Conservation (phyloP, 83 land plant species). For the Thuja plicata region DNA sequence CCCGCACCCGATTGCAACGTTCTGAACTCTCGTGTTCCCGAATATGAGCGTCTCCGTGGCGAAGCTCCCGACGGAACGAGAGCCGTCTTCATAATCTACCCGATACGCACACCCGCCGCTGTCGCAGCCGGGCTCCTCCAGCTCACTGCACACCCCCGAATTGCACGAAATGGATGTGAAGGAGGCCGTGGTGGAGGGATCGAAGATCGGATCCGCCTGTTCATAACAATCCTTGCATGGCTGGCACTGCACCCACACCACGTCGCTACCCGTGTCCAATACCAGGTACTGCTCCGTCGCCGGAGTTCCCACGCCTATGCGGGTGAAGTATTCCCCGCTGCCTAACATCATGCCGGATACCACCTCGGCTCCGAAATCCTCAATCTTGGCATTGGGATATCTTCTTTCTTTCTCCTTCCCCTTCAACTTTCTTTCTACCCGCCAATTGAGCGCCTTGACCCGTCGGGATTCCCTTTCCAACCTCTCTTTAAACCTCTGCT, state of each 20-base stretch:
- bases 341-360: no score
- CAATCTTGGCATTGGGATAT: neutral
- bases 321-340: no score
- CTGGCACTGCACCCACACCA: constrained; percentile 56
- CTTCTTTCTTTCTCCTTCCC: neutral
- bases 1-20: neutral
- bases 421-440: neutral
- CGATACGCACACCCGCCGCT: constrained; percentile 26
- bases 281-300: no score
- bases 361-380: constrained; percentile 12
- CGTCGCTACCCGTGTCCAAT: neutral
- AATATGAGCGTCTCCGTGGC: no score
- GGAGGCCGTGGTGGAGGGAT: no score
- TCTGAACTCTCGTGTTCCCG: neutral
- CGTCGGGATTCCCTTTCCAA: constrained; percentile 21
- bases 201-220: constrained; percentile 25
- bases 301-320: no score
- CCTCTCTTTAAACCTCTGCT: no score
- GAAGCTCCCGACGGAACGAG: no score
- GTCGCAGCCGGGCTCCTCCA: constrained; percentile 22
- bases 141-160: constrained; percentile 32
- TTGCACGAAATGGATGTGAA: no score
- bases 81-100: no score
- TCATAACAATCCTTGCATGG: constrained; percentile 42
- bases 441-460: constrained; percentile 21